Percentiles rank a stretch among this genome's conserved stretches.
These are phyloP conservation scores for Lactuca sativa DNA, from an alignment of 129 eudicot species.

Conservation along the genomic window DNA sequence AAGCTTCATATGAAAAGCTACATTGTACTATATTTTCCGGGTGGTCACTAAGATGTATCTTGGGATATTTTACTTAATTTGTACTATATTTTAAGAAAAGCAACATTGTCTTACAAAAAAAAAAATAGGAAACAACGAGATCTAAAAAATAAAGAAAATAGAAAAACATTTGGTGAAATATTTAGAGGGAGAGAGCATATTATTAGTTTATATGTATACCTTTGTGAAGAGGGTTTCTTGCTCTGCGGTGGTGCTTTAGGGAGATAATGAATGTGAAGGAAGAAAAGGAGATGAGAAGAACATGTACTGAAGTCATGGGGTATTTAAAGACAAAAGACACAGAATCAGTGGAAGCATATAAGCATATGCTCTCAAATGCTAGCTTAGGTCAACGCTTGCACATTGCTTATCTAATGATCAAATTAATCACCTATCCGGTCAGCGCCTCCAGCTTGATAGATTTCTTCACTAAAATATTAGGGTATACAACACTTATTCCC, in stretches of 20 bases:
- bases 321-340: slow-evolving; percentile 20
- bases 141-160: too few species aligned
- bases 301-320: background rate
- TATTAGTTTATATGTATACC: slow-evolving; percentile 6
- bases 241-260: background rate
- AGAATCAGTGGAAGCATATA: slow-evolving; percentile 17
- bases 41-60: too few species aligned
- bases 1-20: too few species aligned
- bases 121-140: background rate
- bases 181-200: background rate
- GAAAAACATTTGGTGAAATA: too few species aligned
- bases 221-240: slow-evolving; percentile 19
- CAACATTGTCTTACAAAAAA: too few species aligned
- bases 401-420: slow-evolving; percentile 17
- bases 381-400: slow-evolving; percentile 7
- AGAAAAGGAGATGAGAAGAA: slow-evolving; percentile 5
- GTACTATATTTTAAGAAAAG: too few species aligned
- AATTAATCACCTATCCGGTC: slow-evolving; percentile 9
- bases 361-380: slow-evolving; percentile 19
- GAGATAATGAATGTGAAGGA: slow-evolving; percentile 4
- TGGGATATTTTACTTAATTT: too few species aligned
- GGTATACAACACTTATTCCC: background rate
- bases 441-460: slow-evolving; percentile 22
- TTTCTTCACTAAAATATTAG: background rate
- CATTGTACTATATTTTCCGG: too few species aligned